Base-by-base conservation (phyloP, 163 green algal genomes). In the Chlorella variabilis region DNA sequence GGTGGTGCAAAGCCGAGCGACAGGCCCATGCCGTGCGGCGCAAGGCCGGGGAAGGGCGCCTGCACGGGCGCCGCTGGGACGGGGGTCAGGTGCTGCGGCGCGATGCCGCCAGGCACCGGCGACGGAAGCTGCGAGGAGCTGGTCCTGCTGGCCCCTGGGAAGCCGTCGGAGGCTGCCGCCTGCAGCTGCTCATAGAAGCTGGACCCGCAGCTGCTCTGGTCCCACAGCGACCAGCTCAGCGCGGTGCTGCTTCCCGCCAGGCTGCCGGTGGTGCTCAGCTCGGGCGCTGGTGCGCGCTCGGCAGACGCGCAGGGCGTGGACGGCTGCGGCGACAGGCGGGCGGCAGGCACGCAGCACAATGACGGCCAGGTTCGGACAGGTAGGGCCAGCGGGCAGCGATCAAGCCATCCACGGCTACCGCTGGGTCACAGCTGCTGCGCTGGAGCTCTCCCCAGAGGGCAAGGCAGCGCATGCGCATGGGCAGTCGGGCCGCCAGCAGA, bases 171-270 rank as follows among this genome's bases (percentile, higher is more conserved):
- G 18, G 75, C 75, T 0, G 75, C 75, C 20, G 58, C 75, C 59
- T 71, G 58, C 41, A 81, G 75, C 75, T 81, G 18, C 41, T 73
- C 75, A 13, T 81, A 81, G 20, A 81, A 81, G 41, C 54, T 71
- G 20, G 75, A 49, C 1, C 0, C 9, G 3, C 58, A 71, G 59
- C 73, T 42, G 36, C 36, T 27, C 0, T 23, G 3, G 11, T 80
- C 56, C 73, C 73, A 80, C 1, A 80, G 73, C 0, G 54, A 71
- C 54, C 56, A 80, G 73, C 73, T 80, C 49, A 33, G 54, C 54
- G 5, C 51, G 2, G 25, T 27, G 71, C 54, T 29, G 23, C n/a
- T n/a, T n/a, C n/a, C n/a, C n/a, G 45, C 45, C 45, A 48, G 63
- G 56, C 36, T 41, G 38, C 13, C 27, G 2, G 36, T 41, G 36